phyloP scores from a whole-genome alignment of 495 filamentous ascomycete genomes.

The Hyphodiscus hymeniophilus region DNA sequence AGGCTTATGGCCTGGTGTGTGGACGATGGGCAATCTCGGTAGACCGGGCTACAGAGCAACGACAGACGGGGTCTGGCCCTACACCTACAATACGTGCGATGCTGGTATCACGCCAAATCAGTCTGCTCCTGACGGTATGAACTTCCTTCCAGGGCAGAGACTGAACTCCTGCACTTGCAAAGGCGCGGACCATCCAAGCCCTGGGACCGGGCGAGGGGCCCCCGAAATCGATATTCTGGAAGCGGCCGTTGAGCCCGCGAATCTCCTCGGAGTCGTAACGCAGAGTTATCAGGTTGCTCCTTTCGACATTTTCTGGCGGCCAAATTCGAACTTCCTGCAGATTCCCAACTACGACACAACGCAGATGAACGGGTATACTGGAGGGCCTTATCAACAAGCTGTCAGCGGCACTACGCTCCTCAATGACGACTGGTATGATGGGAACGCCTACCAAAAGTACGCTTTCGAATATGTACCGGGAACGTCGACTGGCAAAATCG shows the following conservation, averaged over 20 bases:
- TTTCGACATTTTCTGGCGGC: constrained; percentile 67
- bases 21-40: constrained; percentile 69
- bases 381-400: constrained; percentile 66
- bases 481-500: constrained; percentile 43
- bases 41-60: constrained; percentile 60
- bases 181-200: constrained; percentile 58
- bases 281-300: constrained; percentile 69
- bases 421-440: constrained; percentile 72
- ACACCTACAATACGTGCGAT: constrained; percentile 69
- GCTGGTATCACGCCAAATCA: constrained; percentile 69
- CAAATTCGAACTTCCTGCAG: constrained; percentile 53
- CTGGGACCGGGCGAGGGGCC: constrained; percentile 61
- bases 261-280: constrained; percentile 50
- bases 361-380: constrained; percentile 54
- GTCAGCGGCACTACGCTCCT: constrained; percentile 61
- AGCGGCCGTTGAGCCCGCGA: constrained; percentile 45
- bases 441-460: constrained; percentile 63
- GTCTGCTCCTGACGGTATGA: constrained; percentile 58
- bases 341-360: constrained; percentile 54
- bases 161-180: constrained; percentile 60
- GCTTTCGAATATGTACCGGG: constrained; percentile 68
- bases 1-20: constrained; percentile 34
- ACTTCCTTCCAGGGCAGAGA: constrained; percentile 63
- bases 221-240: constrained; percentile 74
- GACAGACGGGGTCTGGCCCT: constrained; percentile 70